phyloP scores from a whole-genome alignment of 2,329 filamentous ascomycete genomes.

The Claviceps humidiphila region DNA sequence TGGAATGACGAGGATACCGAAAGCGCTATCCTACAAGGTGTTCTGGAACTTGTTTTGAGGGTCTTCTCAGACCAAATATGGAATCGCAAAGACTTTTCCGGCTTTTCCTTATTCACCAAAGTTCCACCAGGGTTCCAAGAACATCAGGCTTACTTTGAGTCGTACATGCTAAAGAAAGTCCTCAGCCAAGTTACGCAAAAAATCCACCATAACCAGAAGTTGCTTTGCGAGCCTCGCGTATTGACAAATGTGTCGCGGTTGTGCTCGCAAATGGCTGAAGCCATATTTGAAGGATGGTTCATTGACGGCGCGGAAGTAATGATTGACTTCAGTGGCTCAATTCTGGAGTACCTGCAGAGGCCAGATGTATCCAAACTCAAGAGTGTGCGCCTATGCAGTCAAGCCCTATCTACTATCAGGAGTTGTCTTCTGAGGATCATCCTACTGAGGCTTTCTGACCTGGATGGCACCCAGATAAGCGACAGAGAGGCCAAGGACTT shows the following conservation, averaged over 20 bases:
- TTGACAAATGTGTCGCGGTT: constrained; percentile 80
- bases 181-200: constrained; percentile 57
- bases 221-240: constrained; percentile 67
- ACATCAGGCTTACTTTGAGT: constrained; percentile 90
- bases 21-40: constrained; percentile 58
- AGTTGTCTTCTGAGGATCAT: constrained; percentile 66
- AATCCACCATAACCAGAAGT: constrained; percentile 57
- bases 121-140: constrained; percentile 87
- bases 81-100: constrained; percentile 76
- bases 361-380: constrained; percentile 72
- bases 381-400: constrained; percentile 79
- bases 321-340: constrained; percentile 71
- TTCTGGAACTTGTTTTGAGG: constrained; percentile 64
- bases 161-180: constrained; percentile 67
- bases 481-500: constrained; percentile 55
- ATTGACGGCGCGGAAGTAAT: constrained; percentile 72
- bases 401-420: constrained; percentile 65
- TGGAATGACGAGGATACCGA: constrained; percentile 36
- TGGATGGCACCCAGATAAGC: constrained; percentile 50
- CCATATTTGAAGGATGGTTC: constrained; percentile 94
- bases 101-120: constrained; percentile 74
- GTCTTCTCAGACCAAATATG: constrained; percentile 82
- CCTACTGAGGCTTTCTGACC: constrained; percentile 69
- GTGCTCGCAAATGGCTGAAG: constrained; percentile 69
- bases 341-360: constrained; percentile 80